These are phyloP conservation scores for Handroanthus guayacan DNA, from an alignment of 257 asterid species.

Conservation along the genomic window DNA sequence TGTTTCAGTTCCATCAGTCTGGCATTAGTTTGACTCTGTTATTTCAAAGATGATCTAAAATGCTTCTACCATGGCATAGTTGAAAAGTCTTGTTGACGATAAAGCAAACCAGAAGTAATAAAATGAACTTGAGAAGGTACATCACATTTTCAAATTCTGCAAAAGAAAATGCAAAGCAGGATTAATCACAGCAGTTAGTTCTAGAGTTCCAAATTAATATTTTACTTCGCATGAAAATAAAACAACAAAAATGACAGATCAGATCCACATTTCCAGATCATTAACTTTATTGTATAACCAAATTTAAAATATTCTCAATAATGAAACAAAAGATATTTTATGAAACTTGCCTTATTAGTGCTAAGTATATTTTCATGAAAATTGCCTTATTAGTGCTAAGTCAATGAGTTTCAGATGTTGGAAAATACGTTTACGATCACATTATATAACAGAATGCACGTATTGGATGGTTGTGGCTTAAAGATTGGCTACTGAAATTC, in stretches of 20 bases:
- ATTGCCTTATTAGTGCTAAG: not conserved
- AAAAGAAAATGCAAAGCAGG: not conserved
- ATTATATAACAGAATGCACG: constrained; percentile 6
- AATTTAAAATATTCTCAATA: not conserved
- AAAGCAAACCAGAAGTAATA: not conserved
- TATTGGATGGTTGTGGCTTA: constrained; percentile 7
- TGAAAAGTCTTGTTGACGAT: constrained; percentile 5
- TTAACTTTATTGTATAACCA: not conserved
- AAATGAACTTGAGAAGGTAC: constrained; percentile 18
- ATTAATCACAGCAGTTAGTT: not conserved
- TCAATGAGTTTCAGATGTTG: not conserved
- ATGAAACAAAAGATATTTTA: not conserved
- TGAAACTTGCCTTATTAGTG: not conserved
- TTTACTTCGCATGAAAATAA: not conserved
- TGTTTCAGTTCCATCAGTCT: not conserved
- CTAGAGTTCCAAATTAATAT: not conserved
- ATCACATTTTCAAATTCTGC: not conserved
- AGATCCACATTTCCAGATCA: not conserved
- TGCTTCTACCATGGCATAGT: not conserved
- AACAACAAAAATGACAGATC: not conserved
- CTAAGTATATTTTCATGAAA: not conserved
- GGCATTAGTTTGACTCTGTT: not conserved
- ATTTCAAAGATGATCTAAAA: not conserved
- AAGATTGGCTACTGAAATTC: constrained; percentile 20
- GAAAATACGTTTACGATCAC: not conserved